Percentiles rank a stretch among this genome's conserved stretches.
phyloP scores from a whole-genome alignment of 495 filamentous ascomycete genomes.

The Barbatosphaeria neglecta region DNA sequence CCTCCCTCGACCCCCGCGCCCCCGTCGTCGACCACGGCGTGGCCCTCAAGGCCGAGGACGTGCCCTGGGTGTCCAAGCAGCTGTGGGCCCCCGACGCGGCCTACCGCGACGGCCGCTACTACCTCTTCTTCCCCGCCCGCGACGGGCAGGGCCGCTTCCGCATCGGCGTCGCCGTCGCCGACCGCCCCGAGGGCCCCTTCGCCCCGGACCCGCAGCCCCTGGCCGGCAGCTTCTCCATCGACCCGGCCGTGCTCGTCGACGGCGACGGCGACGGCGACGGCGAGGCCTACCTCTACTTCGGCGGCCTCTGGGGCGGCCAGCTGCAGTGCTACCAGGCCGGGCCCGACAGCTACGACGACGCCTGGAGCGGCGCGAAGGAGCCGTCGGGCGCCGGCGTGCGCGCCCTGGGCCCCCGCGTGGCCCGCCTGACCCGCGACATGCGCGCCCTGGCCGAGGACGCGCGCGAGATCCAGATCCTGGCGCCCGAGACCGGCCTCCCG shows the following conservation, averaged over 20 bases:
- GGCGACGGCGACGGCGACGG: conserved; percentile 50
- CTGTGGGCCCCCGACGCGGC: conserved; percentile 57
- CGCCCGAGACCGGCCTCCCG: conserved; percentile 43
- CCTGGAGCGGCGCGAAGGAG: conserved; percentile 40
- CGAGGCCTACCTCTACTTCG: conserved; percentile 51
- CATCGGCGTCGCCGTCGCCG: conserved; percentile 48
- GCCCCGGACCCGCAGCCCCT: conserved; percentile 45
- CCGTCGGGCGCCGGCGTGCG: conserved; percentile 33
- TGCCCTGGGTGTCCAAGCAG: conserved; percentile 54
- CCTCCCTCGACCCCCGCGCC: conserved; percentile 31
- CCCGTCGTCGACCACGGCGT: conserved; percentile 49
- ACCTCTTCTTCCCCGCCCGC: conserved; percentile 53
- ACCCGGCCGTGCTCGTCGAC: conserved; percentile 54
- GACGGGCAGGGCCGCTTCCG: conserved; percentile 50
- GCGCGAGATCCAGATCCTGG: conserved; percentile 43
- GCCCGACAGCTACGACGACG: conserved; percentile 35
- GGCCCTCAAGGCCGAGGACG: conserved; percentile 37
- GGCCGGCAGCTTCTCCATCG: conserved; percentile 48
- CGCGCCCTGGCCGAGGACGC: conserved; percentile 37
- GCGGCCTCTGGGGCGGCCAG: conserved; percentile 63
- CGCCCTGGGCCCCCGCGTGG: conserved; percentile 50
- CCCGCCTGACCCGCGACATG: conserved; percentile 53
- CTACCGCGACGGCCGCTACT: conserved; percentile 47
- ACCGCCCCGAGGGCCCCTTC: conserved; percentile 47
- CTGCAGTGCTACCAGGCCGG: conserved; percentile 41